Evolutionary conservation across 2,329 filamentous ascomycete species (phyloP), one percentile per base, ranked within the genome.

Genomic region (Pezicula neosporulosa): DNA sequence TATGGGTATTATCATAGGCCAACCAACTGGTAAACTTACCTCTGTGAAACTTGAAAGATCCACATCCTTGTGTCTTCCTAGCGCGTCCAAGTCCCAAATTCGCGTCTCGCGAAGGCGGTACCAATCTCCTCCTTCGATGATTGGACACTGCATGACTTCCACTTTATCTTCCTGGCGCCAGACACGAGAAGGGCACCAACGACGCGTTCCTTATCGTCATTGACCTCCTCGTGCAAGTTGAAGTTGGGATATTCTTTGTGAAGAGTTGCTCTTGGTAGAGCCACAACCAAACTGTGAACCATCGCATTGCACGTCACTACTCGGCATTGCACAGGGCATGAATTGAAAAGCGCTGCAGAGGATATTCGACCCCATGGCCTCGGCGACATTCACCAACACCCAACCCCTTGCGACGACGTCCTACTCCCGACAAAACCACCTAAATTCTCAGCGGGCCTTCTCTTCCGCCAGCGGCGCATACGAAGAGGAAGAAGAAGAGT

Each of bases 391-490:
- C 45, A 56, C 53, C 9, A 63, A 61, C 36, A 54, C 60, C 41
- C 58, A 61, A 47, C 60, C 63, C 46, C 59, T 66, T 57, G 55
- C 59, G 43, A 61, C 46, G 10, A 61, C 58, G 4, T 65, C 62
- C 12, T 49, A 58, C 33, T 66, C 63, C 43, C 59, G 60, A 50
- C 59, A 61, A 47, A 64, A 65, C 42, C 60, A 63, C 39, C 54
- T 63, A 15, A 58, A 57, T 35, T 53, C 51, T 46, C 42, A 56
- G 27, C 54, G 45, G 35, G 56, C 56, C 5, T 59, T 58, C 52
- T 52, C 57, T 50, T 52, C 57, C 6, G 45, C 51, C 27, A 51
- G 44, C 27, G 60, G 55, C 49, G 50, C 53, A 51, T 61, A 56
- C 60, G 59, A 59, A 13, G 51, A 59, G 39, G 55, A 55, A 48